A percentile compares a stretch with the other conserved stretches of the same genome.
Evolutionary conservation across 805 yeast species (phyloP).

Genomic region (Cyberlindnera xishuangbannaensis): DNA sequence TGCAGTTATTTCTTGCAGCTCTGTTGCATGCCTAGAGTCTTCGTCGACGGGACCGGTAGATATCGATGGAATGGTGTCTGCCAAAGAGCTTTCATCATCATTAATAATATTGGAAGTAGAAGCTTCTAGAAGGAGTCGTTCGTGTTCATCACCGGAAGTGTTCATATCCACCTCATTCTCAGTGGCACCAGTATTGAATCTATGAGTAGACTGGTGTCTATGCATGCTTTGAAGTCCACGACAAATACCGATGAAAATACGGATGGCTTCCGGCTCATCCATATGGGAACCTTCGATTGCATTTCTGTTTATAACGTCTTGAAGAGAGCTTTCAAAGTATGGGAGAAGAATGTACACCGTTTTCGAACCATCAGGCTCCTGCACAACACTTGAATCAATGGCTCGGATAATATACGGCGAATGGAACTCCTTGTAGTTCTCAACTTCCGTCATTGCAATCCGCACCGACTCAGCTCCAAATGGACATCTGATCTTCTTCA

Average conservation of each 20-base stretch:
- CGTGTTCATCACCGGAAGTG: conserved; percentile 12
- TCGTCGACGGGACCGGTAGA: conserved; percentile 28
- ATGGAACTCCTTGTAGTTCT: conserved; percentile 64
- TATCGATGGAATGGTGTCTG: conserved; percentile 22
- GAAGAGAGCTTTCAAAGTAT: conserved; percentile 64
- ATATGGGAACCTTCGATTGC: conserved; percentile 48
- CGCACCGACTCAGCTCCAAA: conserved; percentile 75
- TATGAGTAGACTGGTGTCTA: conserved; percentile 19
- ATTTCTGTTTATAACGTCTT: conserved; percentile 67
- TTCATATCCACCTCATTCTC: conserved; percentile 6
- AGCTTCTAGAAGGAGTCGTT: conserved; percentile 11
- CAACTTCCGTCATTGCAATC: conserved; percentile 72
- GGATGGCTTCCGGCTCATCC: conserved; percentile 58
- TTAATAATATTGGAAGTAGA: conserved; percentile 2
- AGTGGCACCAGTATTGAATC: background rate
- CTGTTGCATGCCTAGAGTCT: conserved; percentile 39
- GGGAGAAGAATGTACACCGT: conserved; percentile 79
- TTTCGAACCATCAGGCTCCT: conserved; percentile 74
- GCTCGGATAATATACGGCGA: conserved; percentile 63
- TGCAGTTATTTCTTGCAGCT: conserved; percentile 51
- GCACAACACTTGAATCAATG: conserved; percentile 65
- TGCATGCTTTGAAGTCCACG: conserved; percentile 77
- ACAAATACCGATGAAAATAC: conserved; percentile 62
- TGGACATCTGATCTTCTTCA: conserved; percentile 84
- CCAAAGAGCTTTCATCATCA: conserved; percentile 14